Base-by-base conservation (phyloP, 371 early-diverging fungal genomes). In the Mucor velutinosus region DNA sequence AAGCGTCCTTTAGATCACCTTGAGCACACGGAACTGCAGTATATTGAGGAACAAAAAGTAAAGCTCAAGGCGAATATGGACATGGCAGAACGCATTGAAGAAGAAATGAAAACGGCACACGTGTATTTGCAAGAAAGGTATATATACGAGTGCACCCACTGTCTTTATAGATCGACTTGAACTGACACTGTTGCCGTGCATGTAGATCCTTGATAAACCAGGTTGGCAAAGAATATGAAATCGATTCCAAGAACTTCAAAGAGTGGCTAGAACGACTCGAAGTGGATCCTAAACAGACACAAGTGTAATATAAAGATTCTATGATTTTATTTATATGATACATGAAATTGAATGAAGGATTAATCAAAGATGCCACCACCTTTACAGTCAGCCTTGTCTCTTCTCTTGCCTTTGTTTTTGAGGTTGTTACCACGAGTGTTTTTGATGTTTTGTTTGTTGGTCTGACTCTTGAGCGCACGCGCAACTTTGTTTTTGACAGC, bases 401-500 rank as follows among this genome's bases (percentile, higher is more conserved):
- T 82, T 58, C 89, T 84, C 67, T 87, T 88, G 58, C 83, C 86
- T 29, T 81, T 85, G 19, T 84, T 86, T 67, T 89, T 89, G 25
- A 70, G 74, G 56, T 84, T 81, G 66, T 71, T 71, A 0, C 66
- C 41, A 30, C 73, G 65, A 11, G 65, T 49, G 27, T 86, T 87
- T 45, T 79, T 76, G 21, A 74, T 71, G 7, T 75, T 72, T 58
- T 72, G 73, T n/a, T 64, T 71, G 43, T 74, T 77, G 2, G 62
- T 65, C 64, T 83, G 70, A 17, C 77, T 75, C 33, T 73, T 69
- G n/a, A 89, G 66, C n/a, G 79, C 65, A 61, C 76, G 69, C 3
- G 88, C 77, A 2, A 89, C 90, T 62, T 83, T 86, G n/a, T 83
- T 80, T 69, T 88, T 88, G 64, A 89, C 85, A 3, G 75, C 81